Percentiles rank a stretch among this genome's conserved stretches.
Conservation (phyloP, 495 filamentous ascomycete species). For the Hypoxylon perforatum region DNA sequence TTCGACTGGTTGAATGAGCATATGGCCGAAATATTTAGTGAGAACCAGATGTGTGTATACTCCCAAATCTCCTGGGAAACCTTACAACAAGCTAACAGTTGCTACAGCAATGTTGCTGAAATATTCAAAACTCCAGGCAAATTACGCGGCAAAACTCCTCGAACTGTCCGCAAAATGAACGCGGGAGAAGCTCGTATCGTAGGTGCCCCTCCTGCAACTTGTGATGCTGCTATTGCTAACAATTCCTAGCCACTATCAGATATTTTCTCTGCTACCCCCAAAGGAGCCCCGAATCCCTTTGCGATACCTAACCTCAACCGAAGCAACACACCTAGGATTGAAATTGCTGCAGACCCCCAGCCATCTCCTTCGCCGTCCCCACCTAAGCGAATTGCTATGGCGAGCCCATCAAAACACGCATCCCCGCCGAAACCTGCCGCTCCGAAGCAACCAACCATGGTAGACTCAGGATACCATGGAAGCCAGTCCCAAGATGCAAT, state of each 20-base stretch:
- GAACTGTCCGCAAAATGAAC: slow-evolving; percentile 78
- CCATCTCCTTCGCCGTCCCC: slow-evolving; percentile 20
- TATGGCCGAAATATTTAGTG: slow-evolving; percentile 92
- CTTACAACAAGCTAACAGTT: slow-evolving; percentile 48
- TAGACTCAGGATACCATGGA: slow-evolving; percentile 87
- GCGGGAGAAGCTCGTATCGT: slow-evolving; percentile 75
- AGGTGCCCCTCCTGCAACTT: slow-evolving; percentile 41
- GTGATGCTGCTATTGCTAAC: slow-evolving; percentile 32
- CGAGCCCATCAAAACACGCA: slow-evolving; percentile 35
- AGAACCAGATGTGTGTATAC: slow-evolving; percentile 77
- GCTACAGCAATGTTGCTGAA: slow-evolving; percentile 81
- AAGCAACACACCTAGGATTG: slow-evolving; percentile 52
- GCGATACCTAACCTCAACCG: slow-evolving; percentile 45
- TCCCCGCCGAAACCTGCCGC: slow-evolving; percentile 27
- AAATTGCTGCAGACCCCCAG: slow-evolving; percentile 49
- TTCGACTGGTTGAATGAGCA: slow-evolving; percentile 97
- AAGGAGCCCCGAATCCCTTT: slow-evolving; percentile 60
- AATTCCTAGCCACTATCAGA: slow-evolving; percentile 80
- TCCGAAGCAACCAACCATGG: slow-evolving; percentile 40
- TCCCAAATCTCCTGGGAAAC: not conserved
- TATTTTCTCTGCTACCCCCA: slow-evolving; percentile 72
- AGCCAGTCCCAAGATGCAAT: slow-evolving; percentile 62
- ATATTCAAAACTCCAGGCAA: slow-evolving; percentile 97
- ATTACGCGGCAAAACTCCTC: slow-evolving; percentile 90
- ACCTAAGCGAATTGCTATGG: slow-evolving; percentile 13